These are phyloP conservation scores for Babesia divergens DNA, from an alignment of 169 alveolate genomes.

Conservation along the genomic window DNA sequence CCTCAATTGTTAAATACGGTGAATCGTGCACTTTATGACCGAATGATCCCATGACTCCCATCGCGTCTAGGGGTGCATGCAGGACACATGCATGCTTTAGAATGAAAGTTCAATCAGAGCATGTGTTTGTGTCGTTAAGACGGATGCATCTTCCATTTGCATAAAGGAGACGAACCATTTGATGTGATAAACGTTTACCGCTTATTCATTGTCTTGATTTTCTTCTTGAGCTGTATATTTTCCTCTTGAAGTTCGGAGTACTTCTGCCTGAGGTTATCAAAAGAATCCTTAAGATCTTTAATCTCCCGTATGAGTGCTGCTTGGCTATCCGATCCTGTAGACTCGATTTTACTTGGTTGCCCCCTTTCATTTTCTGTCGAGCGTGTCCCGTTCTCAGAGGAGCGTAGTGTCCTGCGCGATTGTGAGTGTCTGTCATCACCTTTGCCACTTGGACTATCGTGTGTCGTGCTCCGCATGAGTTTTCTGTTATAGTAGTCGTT, in stretches of 20 bases:
- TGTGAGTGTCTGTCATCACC: neutral
- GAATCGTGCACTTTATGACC: no score
- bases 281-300: conserved; percentile 6
- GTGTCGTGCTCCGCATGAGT: neutral
- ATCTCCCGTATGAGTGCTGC: neutral
- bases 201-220: neutral
- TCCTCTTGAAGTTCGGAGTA: conserved; percentile 35
- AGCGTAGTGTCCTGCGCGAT: neutral
- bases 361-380: neutral
- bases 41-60: no score
- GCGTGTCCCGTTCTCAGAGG: neutral
- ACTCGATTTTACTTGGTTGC: neutral
- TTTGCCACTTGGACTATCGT: neutral
- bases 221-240: conserved; percentile 9
- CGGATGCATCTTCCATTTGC: no score
- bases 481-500: conserved; percentile 60
- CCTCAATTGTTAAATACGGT: no score
- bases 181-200: no score
- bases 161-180: no score
- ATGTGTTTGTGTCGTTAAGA: no score
- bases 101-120: no score
- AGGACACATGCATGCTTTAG: no score
- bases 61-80: no score
- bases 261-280: conserved; percentile 6
- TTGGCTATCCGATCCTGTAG: neutral